These are phyloP conservation scores for Phyllosticta capitalensis DNA, from an alignment of 2,329 filamentous ascomycete species.

Conservation along the genomic window DNA sequence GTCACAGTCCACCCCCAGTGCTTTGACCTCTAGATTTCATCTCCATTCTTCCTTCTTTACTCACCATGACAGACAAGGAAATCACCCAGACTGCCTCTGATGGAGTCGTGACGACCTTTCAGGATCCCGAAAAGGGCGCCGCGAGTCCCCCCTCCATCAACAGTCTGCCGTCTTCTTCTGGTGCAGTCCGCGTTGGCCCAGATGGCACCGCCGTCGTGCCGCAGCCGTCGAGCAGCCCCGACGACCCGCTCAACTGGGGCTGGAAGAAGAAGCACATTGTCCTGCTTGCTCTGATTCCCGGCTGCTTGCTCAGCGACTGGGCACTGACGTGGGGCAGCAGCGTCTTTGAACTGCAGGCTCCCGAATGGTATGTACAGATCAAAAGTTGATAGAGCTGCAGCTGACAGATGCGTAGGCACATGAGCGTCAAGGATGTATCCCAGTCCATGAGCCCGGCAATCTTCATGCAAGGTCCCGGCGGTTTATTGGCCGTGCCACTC, in stretches of 20 bases:
- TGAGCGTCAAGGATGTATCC: conserved; percentile 23
- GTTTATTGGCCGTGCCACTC: conserved; percentile 18
- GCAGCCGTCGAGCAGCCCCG: conserved; percentile 17
- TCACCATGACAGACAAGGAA: background rate
- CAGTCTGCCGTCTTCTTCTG: background rate
- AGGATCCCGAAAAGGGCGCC: background rate
- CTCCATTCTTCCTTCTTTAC: background rate
- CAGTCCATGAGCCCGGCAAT: conserved; percentile 29
- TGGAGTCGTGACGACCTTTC: background rate
- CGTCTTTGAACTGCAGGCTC: conserved; percentile 12
- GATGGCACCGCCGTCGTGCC: conserved; percentile 16
- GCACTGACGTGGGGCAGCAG: conserved; percentile 15
- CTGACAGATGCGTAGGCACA: conserved; percentile 21
- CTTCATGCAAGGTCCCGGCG: conserved; percentile 16
- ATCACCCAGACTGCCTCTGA: background rate
- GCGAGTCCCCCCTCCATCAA: background rate
- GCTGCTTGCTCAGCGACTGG: conserved; percentile 16
- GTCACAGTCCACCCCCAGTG: background rate
- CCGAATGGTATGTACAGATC: conserved; percentile 5
- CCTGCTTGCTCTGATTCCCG: conserved; percentile 15
- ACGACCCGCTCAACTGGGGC: conserved; percentile 28
- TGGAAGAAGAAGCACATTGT: conserved; percentile 19
- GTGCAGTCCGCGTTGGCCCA: background rate
- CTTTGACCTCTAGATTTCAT: background rate
- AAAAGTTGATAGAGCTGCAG: background rate